A percentile compares a stretch with the other conserved stretches of the same genome.
These are phyloP conservation scores for Leptomonas seymouri DNA, from an alignment of 208 protist genomes.

Conservation along the genomic window DNA sequence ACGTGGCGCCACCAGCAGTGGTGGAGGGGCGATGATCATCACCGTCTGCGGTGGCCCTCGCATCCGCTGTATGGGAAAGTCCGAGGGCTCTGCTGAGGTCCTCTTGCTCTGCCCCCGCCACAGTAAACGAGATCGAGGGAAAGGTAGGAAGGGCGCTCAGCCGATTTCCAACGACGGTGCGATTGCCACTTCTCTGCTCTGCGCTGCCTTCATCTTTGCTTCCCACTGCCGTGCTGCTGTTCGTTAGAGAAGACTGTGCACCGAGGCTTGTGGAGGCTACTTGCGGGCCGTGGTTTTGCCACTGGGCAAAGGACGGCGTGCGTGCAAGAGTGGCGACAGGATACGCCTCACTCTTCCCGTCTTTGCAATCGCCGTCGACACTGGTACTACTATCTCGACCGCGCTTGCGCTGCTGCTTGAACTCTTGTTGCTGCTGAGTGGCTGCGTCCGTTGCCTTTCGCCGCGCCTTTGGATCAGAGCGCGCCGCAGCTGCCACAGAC, in stretches of 20 bases:
- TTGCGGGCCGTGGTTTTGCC: conserved; percentile 3
- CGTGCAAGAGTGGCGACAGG: conserved; percentile 18
- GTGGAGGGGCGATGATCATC: not conserved
- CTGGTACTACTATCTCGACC: not conserved
- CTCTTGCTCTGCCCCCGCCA: not conserved
- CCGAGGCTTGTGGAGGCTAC: not conserved
- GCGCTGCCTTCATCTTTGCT: not conserved
- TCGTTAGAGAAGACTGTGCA: not conserved
- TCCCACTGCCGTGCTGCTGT: not conserved
- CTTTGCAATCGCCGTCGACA: not conserved
- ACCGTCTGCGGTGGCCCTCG: not conserved
- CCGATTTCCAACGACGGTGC: not conserved
- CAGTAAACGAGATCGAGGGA: not conserved
- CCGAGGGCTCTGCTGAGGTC: not conserved
- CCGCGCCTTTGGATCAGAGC: too few species aligned
- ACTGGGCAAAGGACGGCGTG: conserved; percentile 31
- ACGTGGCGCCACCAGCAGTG: not conserved
- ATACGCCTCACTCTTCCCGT: not conserved
- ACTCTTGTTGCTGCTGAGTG: not conserved
- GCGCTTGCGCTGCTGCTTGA: not conserved
- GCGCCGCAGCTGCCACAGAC: not conserved
- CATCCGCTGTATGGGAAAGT: not conserved
- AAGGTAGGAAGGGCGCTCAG: conserved; percentile 1
- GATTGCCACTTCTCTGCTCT: not conserved
- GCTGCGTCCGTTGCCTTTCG: too few species aligned